Percentiles rank a stretch among this genome's conserved stretches.
phyloP scores from a whole-genome alignment of 148 eudicot genomes.

The Cornus florida region DNA sequence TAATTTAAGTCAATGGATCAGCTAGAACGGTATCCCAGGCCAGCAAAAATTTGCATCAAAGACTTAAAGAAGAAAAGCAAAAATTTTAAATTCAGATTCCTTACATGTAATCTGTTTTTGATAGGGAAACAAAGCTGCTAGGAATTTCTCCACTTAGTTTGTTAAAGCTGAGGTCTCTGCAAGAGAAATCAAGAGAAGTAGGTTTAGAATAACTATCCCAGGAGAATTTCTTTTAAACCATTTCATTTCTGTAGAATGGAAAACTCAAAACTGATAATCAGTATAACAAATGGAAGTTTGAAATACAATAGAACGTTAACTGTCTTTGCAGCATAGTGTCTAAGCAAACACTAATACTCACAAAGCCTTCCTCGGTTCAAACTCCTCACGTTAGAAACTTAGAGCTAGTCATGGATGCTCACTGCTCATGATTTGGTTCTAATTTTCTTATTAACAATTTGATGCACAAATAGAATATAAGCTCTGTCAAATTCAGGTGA shows the following conservation, averaged over 20 bases:
- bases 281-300: neutral
- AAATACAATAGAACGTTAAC: neutral
- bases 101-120: slow-evolving; percentile 24
- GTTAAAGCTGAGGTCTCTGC: slow-evolving; percentile 43
- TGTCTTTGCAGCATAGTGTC: neutral
- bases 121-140: neutral
- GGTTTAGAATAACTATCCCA: neutral
- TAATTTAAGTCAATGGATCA: neutral
- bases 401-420: neutral
- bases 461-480: neutral
- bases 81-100: neutral
- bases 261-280: neutral
- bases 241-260: neutral
- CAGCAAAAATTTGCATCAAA: neutral
- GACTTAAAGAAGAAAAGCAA: neutral
- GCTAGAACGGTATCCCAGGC: neutral
- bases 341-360: neutral
- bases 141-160: slow-evolving; percentile 40
- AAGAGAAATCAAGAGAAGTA: neutral
- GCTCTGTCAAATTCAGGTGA: neutral
- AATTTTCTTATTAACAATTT: neutral
- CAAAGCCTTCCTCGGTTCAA: neutral
- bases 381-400: neutral
- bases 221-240: neutral
- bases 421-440: neutral